Percentiles rank a stretch among this genome's conserved stretches.
These are phyloP conservation scores for Adansonia gregorii DNA, from an alignment of 441 rosid genomes.

Conservation along the genomic window DNA sequence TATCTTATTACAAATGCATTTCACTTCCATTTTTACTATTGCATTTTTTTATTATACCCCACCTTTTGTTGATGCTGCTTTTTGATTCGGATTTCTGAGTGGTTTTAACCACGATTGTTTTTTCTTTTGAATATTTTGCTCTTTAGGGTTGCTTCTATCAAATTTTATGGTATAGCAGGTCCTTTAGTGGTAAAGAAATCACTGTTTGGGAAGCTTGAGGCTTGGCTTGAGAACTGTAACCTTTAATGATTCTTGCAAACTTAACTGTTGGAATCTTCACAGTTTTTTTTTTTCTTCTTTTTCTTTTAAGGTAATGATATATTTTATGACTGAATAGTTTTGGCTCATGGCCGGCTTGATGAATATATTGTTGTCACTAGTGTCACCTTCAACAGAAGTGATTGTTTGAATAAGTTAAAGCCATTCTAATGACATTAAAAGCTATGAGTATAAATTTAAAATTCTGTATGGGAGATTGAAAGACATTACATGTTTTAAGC, in stretches of 20 bases:
- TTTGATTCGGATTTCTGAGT: background rate
- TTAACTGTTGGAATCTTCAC: background rate
- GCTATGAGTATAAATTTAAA: background rate
- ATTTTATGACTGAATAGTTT: background rate
- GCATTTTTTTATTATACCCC: background rate
- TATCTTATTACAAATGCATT: slow-evolving; percentile 19
- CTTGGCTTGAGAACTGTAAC: background rate
- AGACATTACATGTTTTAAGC: too few species aligned
- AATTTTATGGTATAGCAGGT: slow-evolving; percentile 8
- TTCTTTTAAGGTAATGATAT: background rate
- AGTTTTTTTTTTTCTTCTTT: background rate
- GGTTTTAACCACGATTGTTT: background rate
- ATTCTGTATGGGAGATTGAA: background rate
- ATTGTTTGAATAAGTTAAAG: background rate
- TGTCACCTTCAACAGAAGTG: background rate
- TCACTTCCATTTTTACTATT: background rate
- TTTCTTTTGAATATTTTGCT: background rate
- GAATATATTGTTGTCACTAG: background rate
- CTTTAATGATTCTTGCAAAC: background rate
- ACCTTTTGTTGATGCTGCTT: background rate
- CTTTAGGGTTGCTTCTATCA: background rate
- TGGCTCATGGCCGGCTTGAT: background rate
- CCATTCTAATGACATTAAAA: background rate
- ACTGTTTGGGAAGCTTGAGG: background rate
- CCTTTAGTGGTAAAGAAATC: background rate